These are phyloP conservation scores for Beauveria varroae DNA, from an alignment of 2,329 filamentous ascomycete species.

Conservation along the genomic window DNA sequence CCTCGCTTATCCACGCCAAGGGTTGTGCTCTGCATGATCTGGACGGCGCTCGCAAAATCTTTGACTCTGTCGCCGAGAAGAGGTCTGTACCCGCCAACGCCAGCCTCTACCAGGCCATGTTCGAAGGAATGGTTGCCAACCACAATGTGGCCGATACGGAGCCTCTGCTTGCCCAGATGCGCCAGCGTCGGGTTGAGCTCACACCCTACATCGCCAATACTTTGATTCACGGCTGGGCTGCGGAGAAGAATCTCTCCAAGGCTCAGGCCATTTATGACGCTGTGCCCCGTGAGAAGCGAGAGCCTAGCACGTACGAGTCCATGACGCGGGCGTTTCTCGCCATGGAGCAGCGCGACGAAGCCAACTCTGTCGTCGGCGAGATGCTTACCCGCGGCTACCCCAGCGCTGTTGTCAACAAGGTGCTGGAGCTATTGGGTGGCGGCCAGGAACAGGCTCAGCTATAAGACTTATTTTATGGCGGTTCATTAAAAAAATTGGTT, in stretches of 20 bases:
- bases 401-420: constrained; percentile 84
- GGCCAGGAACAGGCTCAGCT: constrained; percentile 31
- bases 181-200: constrained; percentile 64
- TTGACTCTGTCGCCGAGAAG: constrained; percentile 70
- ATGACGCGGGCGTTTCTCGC: constrained; percentile 93
- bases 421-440: constrained; percentile 76
- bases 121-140: constrained; percentile 95
- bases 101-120: constrained; percentile 91
- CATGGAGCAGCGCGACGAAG: constrained; percentile 69
- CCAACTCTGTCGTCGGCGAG: constrained; percentile 75
- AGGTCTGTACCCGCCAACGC: constrained; percentile 63
- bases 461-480: background rate
- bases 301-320: constrained; percentile 96
- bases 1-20: constrained; percentile 89
- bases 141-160: constrained; percentile 74
- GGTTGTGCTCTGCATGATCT: constrained; percentile 93
- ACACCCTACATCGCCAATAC: constrained; percentile 98
- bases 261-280: constrained; percentile 71
- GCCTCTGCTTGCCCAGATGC: constrained; percentile 69
- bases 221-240: constrained; percentile 92
- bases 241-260: constrained; percentile 71
- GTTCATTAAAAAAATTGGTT: background rate
- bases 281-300: constrained; percentile 71
- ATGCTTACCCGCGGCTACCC: constrained; percentile 90
- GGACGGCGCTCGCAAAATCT: constrained; percentile 70